Percentiles rank a stretch among this genome's conserved stretches.
These are phyloP conservation scores for Gentiana macrophylla DNA, from an alignment of 257 asterid species.

Conservation along the genomic window DNA sequence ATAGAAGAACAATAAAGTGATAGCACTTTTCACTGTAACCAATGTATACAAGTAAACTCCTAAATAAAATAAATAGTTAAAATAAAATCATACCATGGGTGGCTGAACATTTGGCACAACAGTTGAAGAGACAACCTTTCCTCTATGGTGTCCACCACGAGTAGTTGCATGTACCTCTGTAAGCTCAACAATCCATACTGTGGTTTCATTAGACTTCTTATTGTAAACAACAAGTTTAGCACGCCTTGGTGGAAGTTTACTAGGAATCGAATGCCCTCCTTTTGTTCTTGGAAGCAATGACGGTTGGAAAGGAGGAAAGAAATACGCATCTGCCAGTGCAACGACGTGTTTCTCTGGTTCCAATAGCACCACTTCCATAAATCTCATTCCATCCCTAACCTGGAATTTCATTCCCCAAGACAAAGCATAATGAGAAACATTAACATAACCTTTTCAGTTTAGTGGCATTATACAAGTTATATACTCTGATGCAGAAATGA, in stretches of 20 bases:
- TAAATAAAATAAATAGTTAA: neutral
- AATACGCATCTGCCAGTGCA: slow-evolving; percentile 96
- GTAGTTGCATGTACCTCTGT: slow-evolving; percentile 92
- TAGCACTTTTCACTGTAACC: neutral
- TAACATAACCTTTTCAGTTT: too few species aligned
- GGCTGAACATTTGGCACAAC: slow-evolving; percentile 92
- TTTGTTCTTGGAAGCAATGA: slow-evolving; percentile 68
- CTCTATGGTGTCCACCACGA: slow-evolving; percentile 95
- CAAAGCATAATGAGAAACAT: neutral
- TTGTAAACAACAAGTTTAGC: slow-evolving; percentile 85
- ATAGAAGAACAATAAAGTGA: neutral
- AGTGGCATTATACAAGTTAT: too few species aligned
- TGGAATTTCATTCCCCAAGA: slow-evolving; percentile 14
- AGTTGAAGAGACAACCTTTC: slow-evolving; percentile 72
- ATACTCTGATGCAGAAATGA: too few species aligned
- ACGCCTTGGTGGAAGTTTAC: slow-evolving; percentile 88
- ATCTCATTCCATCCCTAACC: slow-evolving; percentile 97
- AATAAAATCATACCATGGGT: slow-evolving; percentile 54
- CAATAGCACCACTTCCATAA: slow-evolving; percentile 80
- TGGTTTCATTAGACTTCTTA: slow-evolving; percentile 83
- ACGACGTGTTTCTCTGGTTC: slow-evolving; percentile 89
- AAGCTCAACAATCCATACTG: slow-evolving; percentile 90
- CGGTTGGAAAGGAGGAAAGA: slow-evolving; percentile 95
- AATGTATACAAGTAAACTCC: neutral
- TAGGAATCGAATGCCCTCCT: slow-evolving; percentile 80